Evolutionary conservation across 192 early-diverging fungal species (phyloP).

Genomic region (Physocladia obscura): DNA sequence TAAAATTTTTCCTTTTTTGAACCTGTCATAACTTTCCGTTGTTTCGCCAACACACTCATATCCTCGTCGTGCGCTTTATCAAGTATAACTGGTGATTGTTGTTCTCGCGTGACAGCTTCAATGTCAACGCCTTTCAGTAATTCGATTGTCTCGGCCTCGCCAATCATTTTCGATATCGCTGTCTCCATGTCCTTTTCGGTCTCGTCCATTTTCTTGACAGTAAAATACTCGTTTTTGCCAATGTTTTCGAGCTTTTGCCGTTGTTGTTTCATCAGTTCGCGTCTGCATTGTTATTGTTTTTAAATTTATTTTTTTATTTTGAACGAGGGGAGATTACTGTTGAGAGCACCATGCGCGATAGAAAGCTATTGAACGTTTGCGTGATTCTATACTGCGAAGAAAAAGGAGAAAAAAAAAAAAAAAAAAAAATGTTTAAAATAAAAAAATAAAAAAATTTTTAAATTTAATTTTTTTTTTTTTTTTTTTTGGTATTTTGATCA

Average conservation of each 20-base stretch:
- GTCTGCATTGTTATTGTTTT: not conserved
- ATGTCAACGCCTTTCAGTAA: too few species aligned
- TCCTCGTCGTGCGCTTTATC: not conserved
- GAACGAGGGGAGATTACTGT: not conserved
- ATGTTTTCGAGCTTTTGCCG: not conserved
- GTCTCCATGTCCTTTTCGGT: constrained; percentile 13
- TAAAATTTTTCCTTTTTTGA: not conserved
- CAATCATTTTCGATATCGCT: not conserved
- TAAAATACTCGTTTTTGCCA: constrained; percentile 18
- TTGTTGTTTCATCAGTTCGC: constrained; percentile 18
- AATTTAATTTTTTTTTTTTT: too few species aligned
- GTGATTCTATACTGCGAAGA: constrained; percentile 2
- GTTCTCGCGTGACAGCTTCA: too few species aligned
- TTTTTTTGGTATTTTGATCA: too few species aligned
- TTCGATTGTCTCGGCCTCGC: too few species aligned
- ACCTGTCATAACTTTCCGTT: not conserved
- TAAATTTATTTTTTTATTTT: not conserved
- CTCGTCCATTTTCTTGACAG: constrained; percentile 10
- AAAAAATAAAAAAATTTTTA: too few species aligned
- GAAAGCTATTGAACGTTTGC: constrained; percentile 21
- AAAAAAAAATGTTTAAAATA: too few species aligned
- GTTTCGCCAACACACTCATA: not conserved
- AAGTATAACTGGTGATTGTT: too few species aligned
- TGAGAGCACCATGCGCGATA: constrained; percentile 13
- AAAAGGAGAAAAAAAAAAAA: too few species aligned